Evolutionary conservation across 2,329 filamentous ascomycete genomes (phyloP).

Genomic region (Botrytis porri): DNA sequence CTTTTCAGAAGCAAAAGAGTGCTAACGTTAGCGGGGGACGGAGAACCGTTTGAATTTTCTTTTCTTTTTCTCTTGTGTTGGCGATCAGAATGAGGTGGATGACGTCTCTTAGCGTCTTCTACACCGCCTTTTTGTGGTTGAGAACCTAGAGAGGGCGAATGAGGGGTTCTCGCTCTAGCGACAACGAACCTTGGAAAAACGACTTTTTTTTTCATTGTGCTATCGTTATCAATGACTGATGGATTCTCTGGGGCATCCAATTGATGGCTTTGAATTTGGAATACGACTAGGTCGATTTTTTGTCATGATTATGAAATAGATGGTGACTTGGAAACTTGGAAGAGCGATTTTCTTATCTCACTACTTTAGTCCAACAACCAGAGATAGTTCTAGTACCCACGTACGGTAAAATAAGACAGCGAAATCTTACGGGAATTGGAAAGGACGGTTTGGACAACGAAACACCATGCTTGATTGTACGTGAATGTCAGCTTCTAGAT

Average conservation of each 20-base stretch:
- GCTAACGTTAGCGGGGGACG: not conserved
- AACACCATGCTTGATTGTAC: slow-evolving; percentile 14
- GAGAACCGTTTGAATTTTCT: slow-evolving; percentile 21
- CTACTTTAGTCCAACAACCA: not conserved
- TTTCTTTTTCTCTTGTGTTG: slow-evolving; percentile 20
- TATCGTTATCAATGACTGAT: slow-evolving; percentile 10
- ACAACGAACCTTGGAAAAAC: slow-evolving; percentile 15
- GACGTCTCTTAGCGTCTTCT: slow-evolving; percentile 28
- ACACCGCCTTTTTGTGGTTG: slow-evolving; percentile 30
- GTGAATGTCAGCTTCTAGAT: slow-evolving; percentile 5
- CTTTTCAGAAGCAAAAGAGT: not conserved
- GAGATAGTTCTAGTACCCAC: not conserved
- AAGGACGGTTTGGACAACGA: slow-evolving; percentile 12
- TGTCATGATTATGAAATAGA: not conserved
- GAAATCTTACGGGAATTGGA: not conserved
- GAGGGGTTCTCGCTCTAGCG: slow-evolving; percentile 9
- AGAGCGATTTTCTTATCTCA: not conserved
- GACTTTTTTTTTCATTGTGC: not conserved
- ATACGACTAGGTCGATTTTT: not conserved
- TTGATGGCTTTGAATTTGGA: not conserved
- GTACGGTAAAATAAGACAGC: not conserved
- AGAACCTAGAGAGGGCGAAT: slow-evolving; percentile 8
- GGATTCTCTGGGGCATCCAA: not conserved
- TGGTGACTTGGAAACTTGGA: not conserved
- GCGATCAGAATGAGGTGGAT: slow-evolving; percentile 19